Percentiles rank a stretch among this genome's conserved stretches.
These are phyloP conservation scores for Lasiodiplodia sp. DNA, from an alignment of 2,329 filamentous ascomycete species.

Conservation along the genomic window DNA sequence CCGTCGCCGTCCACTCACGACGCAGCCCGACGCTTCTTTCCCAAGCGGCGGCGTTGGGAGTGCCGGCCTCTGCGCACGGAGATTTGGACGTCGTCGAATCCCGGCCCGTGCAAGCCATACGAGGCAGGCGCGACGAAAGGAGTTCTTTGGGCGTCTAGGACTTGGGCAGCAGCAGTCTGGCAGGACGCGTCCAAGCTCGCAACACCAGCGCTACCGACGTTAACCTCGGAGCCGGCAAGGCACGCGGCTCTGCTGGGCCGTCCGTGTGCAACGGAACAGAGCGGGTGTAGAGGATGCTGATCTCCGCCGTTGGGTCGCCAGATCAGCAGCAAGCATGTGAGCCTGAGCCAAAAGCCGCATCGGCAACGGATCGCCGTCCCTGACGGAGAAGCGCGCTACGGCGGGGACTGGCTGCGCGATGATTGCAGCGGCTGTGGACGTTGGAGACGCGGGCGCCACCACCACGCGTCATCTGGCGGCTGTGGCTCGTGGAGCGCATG, in stretches of 20 bases:
- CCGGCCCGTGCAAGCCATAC: slow-evolving; percentile 22
- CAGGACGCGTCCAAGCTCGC: slow-evolving; percentile 3
- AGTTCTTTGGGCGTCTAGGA: slow-evolving; percentile 22
- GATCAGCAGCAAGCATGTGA: slow-evolving; percentile 28
- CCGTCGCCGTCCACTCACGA: not conserved
- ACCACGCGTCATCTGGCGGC: slow-evolving; percentile 18
- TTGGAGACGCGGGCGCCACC: slow-evolving; percentile 13
- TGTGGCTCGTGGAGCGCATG: slow-evolving; percentile 22
- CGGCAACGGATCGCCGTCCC: slow-evolving; percentile 18
- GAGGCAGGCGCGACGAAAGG: slow-evolving; percentile 15
- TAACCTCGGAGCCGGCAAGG: slow-evolving; percentile 2
- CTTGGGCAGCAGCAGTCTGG: slow-evolving; percentile 17
- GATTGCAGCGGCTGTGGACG: slow-evolving; percentile 7
- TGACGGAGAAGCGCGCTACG: not conserved
- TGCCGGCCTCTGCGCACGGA: slow-evolving; percentile 16
- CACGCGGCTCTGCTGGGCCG: slow-evolving; percentile 18
- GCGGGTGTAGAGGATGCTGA: slow-evolving; percentile 16
- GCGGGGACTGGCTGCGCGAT: slow-evolving; percentile 2
- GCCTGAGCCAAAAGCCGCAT: slow-evolving; percentile 13
- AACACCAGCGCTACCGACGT: slow-evolving; percentile 4
- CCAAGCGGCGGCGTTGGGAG: slow-evolving; percentile 5
- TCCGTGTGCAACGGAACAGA: slow-evolving; percentile 1
- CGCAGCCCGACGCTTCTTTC: slow-evolving; percentile 10
- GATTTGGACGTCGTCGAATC: slow-evolving; percentile 19
- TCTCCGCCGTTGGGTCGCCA: not conserved